Conservation (phyloP, 2,329 filamentous ascomycete species). For the Beauveria brongniartii region DNA sequence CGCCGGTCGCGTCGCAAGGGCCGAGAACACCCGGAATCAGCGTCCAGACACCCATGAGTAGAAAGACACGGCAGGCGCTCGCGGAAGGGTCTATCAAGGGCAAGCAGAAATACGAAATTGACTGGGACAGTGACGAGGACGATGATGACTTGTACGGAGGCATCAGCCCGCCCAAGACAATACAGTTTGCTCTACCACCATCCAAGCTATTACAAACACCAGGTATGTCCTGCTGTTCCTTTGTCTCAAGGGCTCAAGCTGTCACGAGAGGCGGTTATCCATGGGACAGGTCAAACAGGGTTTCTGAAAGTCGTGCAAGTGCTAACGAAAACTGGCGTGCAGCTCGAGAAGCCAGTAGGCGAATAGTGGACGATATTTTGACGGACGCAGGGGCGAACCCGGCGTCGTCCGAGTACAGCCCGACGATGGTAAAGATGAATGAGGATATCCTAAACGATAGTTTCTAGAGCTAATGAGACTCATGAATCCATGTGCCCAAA, state of each 20-base stretch:
- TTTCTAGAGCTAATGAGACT: constrained; percentile 33
- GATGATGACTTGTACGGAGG: constrained; percentile 58
- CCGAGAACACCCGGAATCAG: constrained; percentile 76
- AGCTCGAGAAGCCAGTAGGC: constrained; percentile 73
- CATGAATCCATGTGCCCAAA: too few species aligned
- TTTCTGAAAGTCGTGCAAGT: neutral
- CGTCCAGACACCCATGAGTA: constrained; percentile 64
- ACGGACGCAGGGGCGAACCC: constrained; percentile 61
- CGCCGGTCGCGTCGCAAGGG: constrained; percentile 29
- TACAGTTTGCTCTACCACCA: constrained; percentile 74
- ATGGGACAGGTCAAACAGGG: neutral
- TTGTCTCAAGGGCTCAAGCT: neutral
- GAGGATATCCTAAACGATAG: constrained; percentile 54
- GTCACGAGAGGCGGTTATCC: neutral
- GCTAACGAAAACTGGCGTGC: constrained; percentile 10
- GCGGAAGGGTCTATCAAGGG: constrained; percentile 19
- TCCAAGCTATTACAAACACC: constrained; percentile 74
- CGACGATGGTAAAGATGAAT: constrained; percentile 58
- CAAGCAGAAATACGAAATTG: constrained; percentile 45
- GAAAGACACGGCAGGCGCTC: constrained; percentile 44
- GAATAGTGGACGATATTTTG: constrained; percentile 74
- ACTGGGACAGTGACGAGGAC: constrained; percentile 70
- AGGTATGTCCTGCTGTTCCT: constrained; percentile 38
- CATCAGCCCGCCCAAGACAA: constrained; percentile 88
- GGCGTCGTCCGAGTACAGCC: constrained; percentile 51